Conservation (phyloP, 805 yeast genomes). For the Candida suzukii region DNA sequence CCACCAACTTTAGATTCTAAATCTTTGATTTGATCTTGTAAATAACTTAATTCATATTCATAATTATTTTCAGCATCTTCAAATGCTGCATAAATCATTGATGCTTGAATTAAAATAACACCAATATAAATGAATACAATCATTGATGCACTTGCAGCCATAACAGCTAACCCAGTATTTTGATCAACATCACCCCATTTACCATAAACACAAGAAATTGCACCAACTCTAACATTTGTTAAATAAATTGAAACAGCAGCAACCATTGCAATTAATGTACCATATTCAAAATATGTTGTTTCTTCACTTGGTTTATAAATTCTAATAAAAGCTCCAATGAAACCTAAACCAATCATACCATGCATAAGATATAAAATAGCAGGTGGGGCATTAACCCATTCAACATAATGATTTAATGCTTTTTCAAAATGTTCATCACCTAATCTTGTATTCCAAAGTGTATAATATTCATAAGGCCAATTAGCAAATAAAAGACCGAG, state of each 20-base stretch:
- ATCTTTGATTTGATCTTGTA: slow-evolving; percentile 13
- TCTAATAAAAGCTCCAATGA: slow-evolving; percentile 67
- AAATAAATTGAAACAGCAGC: slow-evolving; percentile 71
- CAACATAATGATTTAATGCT: slow-evolving; percentile 67
- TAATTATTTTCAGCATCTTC: slow-evolving; percentile 20
- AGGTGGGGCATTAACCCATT: slow-evolving; percentile 62
- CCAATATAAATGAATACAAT: slow-evolving; percentile 66
- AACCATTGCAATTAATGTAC: slow-evolving; percentile 67
- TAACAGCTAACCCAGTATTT: slow-evolving; percentile 79
- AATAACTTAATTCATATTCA: slow-evolving; percentile 18
- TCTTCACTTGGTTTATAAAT: slow-evolving; percentile 85
- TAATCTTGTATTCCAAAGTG: slow-evolving; percentile 57
- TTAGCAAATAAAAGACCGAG: slow-evolving; percentile 75
- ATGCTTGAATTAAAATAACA: slow-evolving; percentile 78
- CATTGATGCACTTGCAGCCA: slow-evolving; percentile 84
- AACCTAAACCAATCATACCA: slow-evolving; percentile 53
- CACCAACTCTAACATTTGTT: slow-evolving; percentile 80
- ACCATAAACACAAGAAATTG: slow-evolving; percentile 58
- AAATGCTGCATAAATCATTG: slow-evolving; percentile 69
- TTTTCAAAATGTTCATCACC: slow-evolving; percentile 46
- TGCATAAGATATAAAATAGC: slow-evolving; percentile 58
- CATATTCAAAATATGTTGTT: slow-evolving; percentile 84
- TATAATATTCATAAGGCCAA: slow-evolving; percentile 72
- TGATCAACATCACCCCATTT: slow-evolving; percentile 93
- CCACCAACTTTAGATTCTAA: slow-evolving; percentile 1